These are phyloP conservation scores for Fusarium papillatum DNA, from an alignment of 2,329 filamentous ascomycete species.

Conservation along the genomic window DNA sequence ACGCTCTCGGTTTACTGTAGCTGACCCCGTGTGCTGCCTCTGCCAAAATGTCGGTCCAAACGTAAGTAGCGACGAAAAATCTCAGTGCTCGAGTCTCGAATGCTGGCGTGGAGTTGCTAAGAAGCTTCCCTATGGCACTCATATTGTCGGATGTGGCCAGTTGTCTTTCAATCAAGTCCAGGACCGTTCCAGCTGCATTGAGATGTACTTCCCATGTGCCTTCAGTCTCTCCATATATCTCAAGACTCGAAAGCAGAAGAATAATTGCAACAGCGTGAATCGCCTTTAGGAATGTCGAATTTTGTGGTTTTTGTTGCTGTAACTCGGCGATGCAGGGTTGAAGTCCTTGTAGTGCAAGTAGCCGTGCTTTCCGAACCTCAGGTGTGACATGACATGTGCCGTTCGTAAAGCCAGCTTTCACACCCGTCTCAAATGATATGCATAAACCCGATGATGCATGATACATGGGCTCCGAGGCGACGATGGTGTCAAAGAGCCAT, in stretches of 20 bases:
- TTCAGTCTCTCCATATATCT: slow-evolving; percentile 21
- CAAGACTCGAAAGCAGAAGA: slow-evolving; percentile 8
- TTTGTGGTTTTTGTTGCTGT: not conserved
- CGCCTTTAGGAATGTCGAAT: not conserved
- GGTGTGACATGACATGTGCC: slow-evolving; percentile 11
- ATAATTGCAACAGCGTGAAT: slow-evolving; percentile 13
- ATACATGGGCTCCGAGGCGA: slow-evolving; percentile 19
- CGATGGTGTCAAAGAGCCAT: slow-evolving; percentile 20
- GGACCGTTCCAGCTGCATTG: slow-evolving; percentile 9
- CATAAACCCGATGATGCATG: slow-evolving; percentile 8
- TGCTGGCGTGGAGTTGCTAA: not conserved
- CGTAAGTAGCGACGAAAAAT: slow-evolving; percentile 14
- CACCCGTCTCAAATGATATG: slow-evolving; percentile 12
- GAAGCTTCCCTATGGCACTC: slow-evolving; percentile 4
- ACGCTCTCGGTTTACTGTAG: not conserved
- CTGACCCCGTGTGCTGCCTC: slow-evolving; percentile 8
- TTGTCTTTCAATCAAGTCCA: slow-evolving; percentile 13
- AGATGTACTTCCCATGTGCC: slow-evolving; percentile 17
- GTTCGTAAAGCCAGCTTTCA: slow-evolving; percentile 6
- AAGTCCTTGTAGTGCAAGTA: slow-evolving; percentile 8
- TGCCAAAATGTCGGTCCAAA: slow-evolving; percentile 14
- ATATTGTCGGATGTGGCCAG: not conserved
- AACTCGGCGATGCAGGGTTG: slow-evolving; percentile 10
- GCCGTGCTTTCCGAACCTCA: slow-evolving; percentile 12
- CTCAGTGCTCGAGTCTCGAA: slow-evolving; percentile 2